phyloP scores from a whole-genome alignment of 768 basidiomycete species.

The Trametes meyenii region DNA sequence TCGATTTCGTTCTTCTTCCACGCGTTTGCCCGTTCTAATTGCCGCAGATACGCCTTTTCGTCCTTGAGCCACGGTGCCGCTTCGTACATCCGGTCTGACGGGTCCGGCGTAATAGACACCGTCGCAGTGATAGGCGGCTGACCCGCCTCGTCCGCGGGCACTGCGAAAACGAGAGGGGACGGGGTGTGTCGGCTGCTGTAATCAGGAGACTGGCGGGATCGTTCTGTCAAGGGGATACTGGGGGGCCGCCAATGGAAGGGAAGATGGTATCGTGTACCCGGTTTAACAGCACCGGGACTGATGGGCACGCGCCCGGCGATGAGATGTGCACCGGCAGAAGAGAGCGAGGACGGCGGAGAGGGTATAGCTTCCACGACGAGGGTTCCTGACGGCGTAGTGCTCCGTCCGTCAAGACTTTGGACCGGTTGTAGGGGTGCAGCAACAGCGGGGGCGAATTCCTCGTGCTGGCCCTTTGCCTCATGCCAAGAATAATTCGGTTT shows the following conservation, averaged over 20 bases:
- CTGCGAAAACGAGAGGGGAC: constrained; percentile 31
- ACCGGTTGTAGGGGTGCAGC: constrained; percentile 3
- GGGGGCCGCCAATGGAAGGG: constrained; percentile 24
- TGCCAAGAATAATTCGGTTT: constrained; percentile 9
- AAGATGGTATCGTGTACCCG: constrained; percentile 23
- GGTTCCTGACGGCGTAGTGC: constrained; percentile 18
- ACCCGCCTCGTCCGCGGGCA: constrained; percentile 20
- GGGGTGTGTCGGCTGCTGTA: constrained; percentile 21
- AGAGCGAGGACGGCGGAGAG: constrained; percentile 21
- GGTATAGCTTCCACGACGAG: constrained; percentile 22
- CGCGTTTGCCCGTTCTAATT: constrained; percentile 14
- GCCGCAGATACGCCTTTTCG: constrained; percentile 22
- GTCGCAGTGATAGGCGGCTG: constrained; percentile 1
- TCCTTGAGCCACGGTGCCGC: constrained; percentile 22
- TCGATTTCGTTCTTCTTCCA: constrained; percentile 1
- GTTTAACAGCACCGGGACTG: constrained; percentile 8
- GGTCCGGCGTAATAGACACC: constrained; percentile 3
- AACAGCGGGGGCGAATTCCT: constrained; percentile 6
- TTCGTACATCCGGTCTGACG: constrained; percentile 11
- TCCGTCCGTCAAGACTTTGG: constrained; percentile 11
- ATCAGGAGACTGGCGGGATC: constrained; percentile 7
- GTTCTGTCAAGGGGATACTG: constrained; percentile 6
- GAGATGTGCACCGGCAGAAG: constrained; percentile 8
- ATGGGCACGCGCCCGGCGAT: constrained; percentile 21
- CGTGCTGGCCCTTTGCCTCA: constrained; percentile 1